Evolutionary conservation across 495 filamentous ascomycete species (phyloP).

Genomic region (Xylaria acuta): DNA sequence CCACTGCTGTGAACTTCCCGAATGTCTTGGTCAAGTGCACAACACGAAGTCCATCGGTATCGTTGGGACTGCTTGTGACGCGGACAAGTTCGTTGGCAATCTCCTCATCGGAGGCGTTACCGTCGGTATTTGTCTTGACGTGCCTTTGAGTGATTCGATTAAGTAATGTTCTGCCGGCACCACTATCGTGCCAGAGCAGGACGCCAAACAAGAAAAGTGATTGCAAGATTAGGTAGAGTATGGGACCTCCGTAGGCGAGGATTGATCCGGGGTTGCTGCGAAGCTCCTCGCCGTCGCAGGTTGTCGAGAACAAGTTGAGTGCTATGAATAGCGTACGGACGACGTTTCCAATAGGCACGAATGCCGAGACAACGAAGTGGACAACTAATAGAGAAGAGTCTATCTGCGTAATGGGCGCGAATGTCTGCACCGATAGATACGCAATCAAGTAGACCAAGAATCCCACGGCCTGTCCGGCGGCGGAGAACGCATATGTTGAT

Average conservation of each 20-base stretch:
- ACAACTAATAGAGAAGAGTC: conserved; percentile 64
- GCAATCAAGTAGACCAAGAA: conserved; percentile 81
- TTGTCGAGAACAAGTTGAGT: conserved; percentile 77
- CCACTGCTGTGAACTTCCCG: conserved; percentile 71
- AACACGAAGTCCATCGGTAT: conserved; percentile 71
- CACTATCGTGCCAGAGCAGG: conserved; percentile 74
- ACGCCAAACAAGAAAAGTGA: conserved; percentile 64
- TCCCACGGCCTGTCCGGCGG: conserved; percentile 72
- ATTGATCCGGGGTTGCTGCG: conserved; percentile 73
- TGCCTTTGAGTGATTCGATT: conserved; percentile 47
- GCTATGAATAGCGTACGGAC: conserved; percentile 72
- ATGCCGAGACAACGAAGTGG: conserved; percentile 70
- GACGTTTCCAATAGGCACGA: conserved; percentile 74
- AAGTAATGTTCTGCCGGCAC: conserved; percentile 58
- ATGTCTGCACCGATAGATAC: conserved; percentile 72
- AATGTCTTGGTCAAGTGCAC: conserved; percentile 80
- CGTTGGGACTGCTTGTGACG: conserved; percentile 46
- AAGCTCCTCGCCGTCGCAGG: conserved; percentile 67
- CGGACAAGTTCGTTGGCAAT: conserved; percentile 53
- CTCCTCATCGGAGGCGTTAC: conserved; percentile 52
- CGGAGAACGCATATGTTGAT: conserved; percentile 75
- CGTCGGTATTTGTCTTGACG: conserved; percentile 31
- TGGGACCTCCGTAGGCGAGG: conserved; percentile 73
- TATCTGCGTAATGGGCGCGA: conserved; percentile 64
- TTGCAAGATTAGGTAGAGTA: conserved; percentile 73